These are phyloP conservation scores for Meyerozyma sp. DNA, from an alignment of 1,139 yeast genomes.

Conservation along the genomic window DNA sequence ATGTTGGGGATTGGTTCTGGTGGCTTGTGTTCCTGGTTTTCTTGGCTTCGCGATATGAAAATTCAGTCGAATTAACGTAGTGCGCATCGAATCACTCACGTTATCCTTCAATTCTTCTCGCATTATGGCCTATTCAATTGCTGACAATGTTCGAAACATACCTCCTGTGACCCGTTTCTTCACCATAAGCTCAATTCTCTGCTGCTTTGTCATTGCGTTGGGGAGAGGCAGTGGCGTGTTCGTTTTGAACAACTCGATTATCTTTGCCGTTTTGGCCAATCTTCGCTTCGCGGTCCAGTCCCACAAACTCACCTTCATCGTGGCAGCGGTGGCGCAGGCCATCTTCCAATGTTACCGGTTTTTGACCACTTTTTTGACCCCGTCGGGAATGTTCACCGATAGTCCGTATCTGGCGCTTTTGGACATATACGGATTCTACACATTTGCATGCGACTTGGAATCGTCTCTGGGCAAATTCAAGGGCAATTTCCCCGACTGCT, in stretches of 20 bases:
- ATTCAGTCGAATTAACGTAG: too few species aligned
- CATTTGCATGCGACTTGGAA: conserved; percentile 54
- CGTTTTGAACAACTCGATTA: conserved; percentile 9
- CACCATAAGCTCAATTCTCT: conserved; percentile 30
- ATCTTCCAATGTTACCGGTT: conserved; percentile 37
- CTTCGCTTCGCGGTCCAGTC: conserved; percentile 1
- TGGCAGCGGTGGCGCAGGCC: conserved; percentile 6
- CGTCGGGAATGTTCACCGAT: conserved; percentile 25
- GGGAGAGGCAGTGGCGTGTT: conserved; percentile 1
- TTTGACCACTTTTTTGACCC: conserved; percentile 45
- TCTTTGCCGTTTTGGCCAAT: conserved; percentile 2
- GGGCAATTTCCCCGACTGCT: conserved; percentile 50
- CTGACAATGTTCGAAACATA: conserved; percentile 28
- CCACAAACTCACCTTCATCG: conserved; percentile 4
- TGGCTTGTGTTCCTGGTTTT: too few species aligned
- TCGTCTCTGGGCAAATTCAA: conserved; percentile 42
- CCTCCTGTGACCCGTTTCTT: conserved; percentile 47
- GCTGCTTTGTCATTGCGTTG: conserved; percentile 23
- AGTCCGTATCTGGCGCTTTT: conserved; percentile 43
- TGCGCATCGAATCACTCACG: not conserved
- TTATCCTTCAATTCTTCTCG: not conserved
- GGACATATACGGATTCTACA: conserved; percentile 54
- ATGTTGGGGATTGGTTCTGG: not conserved
- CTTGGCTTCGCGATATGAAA: too few species aligned
- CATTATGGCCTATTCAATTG: conserved; percentile 10